phyloP scores from a whole-genome alignment of 2,329 filamentous ascomycete genomes.

The Aspergillus sp. region DNA sequence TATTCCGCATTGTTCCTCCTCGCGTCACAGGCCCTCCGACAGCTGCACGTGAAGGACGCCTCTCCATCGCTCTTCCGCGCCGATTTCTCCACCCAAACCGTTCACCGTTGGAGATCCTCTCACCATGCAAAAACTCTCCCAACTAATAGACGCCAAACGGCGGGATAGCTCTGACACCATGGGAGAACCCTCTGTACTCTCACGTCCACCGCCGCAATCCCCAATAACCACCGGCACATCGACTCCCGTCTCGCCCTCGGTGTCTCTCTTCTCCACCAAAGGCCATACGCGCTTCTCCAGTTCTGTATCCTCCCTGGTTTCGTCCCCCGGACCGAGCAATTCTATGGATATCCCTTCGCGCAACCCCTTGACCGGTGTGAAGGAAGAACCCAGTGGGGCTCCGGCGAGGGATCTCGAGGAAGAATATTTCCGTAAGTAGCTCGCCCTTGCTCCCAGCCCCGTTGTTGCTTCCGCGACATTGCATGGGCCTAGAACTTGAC shows the following conservation, averaged over 20 bases:
- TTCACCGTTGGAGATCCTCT: neutral
- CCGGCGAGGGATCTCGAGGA: conserved; percentile 55
- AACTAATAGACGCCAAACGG: conserved; percentile 33
- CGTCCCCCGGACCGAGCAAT: conserved; percentile 54
- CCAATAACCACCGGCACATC: conserved; percentile 35
- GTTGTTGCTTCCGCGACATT: conserved; percentile 3
- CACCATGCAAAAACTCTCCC: conserved; percentile 36
- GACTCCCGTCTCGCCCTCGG: conserved; percentile 38
- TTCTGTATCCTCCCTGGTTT: conserved; percentile 72
- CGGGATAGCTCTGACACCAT: conserved; percentile 28
- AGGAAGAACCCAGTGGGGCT: conserved; percentile 75
- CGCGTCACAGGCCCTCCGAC: conserved; percentile 3
- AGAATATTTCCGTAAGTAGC: conserved; percentile 71
- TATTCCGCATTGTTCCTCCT: conserved; percentile 12
- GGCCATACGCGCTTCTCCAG: conserved; percentile 52
- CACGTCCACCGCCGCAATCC: conserved; percentile 27
- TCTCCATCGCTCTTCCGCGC: conserved; percentile 11
- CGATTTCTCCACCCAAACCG: neutral
- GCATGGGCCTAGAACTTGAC: conserved; percentile 2
- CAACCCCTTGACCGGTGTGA: conserved; percentile 72
- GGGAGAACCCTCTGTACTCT: conserved; percentile 17
- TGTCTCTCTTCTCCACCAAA: conserved; percentile 40
- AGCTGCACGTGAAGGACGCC: conserved; percentile 20
- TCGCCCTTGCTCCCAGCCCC: conserved; percentile 14
- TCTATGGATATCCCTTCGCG: conserved; percentile 56